phyloP scores from a whole-genome alignment of 495 filamentous ascomycete genomes.

The Aspergillus asperescens region DNA sequence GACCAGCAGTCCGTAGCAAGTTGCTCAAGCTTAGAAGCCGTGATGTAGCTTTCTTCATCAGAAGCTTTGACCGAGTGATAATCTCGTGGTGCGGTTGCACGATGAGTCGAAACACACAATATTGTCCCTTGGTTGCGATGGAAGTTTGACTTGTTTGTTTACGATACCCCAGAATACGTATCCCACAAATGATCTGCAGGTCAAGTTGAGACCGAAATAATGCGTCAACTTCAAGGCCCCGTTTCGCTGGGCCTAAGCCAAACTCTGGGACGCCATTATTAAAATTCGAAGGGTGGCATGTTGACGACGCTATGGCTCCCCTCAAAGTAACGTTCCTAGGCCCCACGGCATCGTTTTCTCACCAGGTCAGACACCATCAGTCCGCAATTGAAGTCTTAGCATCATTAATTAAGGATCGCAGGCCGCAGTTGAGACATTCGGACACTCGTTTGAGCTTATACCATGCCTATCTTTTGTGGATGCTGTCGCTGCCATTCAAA shows the following conservation, averaged over 20 bases:
- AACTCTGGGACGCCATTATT: too few relatives aligned
- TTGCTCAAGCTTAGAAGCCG: constrained; percentile 5
- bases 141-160: constrained; percentile 37
- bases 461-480: constrained; percentile 60
- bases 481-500: constrained; percentile 74
- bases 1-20: not conserved
- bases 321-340: constrained; percentile 73
- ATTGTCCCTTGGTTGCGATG: not conserved
- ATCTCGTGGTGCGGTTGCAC: not conserved
- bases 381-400: constrained; percentile 6
- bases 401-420: constrained; percentile 29
- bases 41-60: constrained; percentile 16
- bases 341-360: constrained; percentile 78
- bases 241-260: not conserved
- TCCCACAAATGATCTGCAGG: constrained; percentile 3
- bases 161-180: not conserved
- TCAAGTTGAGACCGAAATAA: not conserved
- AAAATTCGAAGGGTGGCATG: not conserved
- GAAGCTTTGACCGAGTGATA: not conserved
- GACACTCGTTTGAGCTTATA: constrained; percentile 45
- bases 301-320: constrained; percentile 15
- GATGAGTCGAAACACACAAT: too few relatives aligned
- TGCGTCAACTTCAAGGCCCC: not conserved
- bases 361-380: constrained; percentile 61
- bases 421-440: constrained; percentile 65